These are phyloP conservation scores for Chamaenerion angustifolium DNA, from an alignment of 345 rosid genomes.

Conservation along the genomic window DNA sequence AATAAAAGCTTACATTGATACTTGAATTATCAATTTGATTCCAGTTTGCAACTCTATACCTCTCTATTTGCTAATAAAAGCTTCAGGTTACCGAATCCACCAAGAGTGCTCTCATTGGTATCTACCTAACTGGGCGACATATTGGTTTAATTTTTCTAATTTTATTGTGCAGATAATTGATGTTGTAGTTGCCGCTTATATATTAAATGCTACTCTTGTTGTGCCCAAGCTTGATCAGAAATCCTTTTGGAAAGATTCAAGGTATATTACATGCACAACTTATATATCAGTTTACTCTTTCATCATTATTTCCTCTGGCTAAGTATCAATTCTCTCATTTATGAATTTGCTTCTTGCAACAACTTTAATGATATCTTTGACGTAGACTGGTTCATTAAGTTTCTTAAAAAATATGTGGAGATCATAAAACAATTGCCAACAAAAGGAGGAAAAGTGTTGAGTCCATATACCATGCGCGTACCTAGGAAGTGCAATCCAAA, in stretches of 20 bases:
- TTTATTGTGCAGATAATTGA: conserved; percentile 55
- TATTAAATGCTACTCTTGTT: conserved; percentile 81
- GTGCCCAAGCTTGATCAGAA: conserved; percentile 76
- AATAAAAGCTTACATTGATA: too few relatives aligned
- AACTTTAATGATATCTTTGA: conserved; percentile 69
- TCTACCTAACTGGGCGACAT: too few relatives aligned
- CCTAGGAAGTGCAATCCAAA: conserved; percentile 74
- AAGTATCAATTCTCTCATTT: too few relatives aligned
- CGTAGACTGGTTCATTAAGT: too few relatives aligned
- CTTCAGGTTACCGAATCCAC: too few relatives aligned
- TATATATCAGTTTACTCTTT: background rate
- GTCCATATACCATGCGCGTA: conserved; percentile 51
- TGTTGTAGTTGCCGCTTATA: conserved; percentile 85
- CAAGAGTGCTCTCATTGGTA: too few relatives aligned
- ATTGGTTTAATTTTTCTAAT: background rate
- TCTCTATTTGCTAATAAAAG: too few relatives aligned
- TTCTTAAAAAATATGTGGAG: conserved; percentile 45
- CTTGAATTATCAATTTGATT: too few relatives aligned
- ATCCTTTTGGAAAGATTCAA: conserved; percentile 86
- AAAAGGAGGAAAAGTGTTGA: conserved; percentile 31
- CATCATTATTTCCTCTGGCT: background rate
- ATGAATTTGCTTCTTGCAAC: conserved; percentile 32
- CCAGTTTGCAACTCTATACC: too few relatives aligned
- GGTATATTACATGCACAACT: background rate
- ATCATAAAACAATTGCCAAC: conserved; percentile 58